Evolutionary conservation across 179 eudicot species (phyloP).

Genomic region (Sideroxylon spinosum): DNA sequence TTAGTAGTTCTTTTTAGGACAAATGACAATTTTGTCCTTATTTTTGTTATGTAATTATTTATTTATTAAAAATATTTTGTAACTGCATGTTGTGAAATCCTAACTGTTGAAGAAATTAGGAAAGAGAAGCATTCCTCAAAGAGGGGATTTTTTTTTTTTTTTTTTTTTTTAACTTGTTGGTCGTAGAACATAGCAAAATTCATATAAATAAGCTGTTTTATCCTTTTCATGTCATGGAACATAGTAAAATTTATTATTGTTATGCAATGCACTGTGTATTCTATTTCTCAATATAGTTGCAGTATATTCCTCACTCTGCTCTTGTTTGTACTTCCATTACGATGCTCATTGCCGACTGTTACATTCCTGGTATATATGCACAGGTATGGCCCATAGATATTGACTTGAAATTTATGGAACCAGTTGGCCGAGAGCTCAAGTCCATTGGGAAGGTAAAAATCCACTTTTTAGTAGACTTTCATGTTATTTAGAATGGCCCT

Average conservation of each 20-base stretch:
- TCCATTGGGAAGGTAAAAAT: constrained; percentile 66
- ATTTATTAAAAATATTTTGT: background rate
- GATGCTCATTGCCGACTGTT: background rate
- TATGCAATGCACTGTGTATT: background rate
- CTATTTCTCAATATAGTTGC: background rate
- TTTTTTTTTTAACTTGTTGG: background rate
- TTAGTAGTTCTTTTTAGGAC: no score
- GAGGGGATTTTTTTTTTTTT: background rate
- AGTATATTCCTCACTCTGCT: background rate
- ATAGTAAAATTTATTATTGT: background rate
- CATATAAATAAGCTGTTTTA: background rate
- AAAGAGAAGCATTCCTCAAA: background rate
- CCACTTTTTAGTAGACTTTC: background rate
- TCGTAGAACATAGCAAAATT: background rate
- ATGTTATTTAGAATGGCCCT: background rate
- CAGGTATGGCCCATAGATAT: constrained; percentile 94
- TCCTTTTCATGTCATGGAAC: no score
- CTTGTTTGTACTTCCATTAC: background rate
- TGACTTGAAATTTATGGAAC: constrained; percentile 79
- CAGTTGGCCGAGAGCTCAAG: constrained; percentile 83
- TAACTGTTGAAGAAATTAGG: background rate
- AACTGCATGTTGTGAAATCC: background rate
- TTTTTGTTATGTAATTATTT: background rate
- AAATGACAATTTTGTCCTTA: no score
- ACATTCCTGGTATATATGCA: constrained; percentile 3